Evolutionary conservation across 2,329 filamentous ascomycete genomes (phyloP), one percentile per base, ranked within the genome.

Genomic region (Fonsecaea erecta): DNA sequence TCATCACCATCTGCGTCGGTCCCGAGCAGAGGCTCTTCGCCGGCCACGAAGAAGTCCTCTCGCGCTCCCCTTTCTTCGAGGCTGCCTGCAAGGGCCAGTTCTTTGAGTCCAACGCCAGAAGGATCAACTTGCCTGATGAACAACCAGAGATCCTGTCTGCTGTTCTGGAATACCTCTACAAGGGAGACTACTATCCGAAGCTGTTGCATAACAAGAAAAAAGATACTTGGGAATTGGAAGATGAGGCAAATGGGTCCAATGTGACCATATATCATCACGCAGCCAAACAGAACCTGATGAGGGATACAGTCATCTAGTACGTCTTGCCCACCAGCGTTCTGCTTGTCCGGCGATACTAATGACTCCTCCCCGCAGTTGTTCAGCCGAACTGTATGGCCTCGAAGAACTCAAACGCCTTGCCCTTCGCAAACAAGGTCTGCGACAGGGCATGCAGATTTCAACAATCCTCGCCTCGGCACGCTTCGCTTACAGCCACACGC

Each of bases 121-220:
- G 89, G 61, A 90, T 97, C 75, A 85, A 89, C 58, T 86, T 97
- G 1, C 90, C 92, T 1, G 88, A 94, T 66, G 93, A 97, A 77
- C 89, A 93, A 72, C 92, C 93, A 21, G 92, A 96, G 76, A 89
- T 96, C 73, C 93, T 97, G 78, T 96, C 92, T 7, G 93, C 90
- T 5, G 85, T 97, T 11, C 87, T 97, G 63, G 93, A 97, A 76
- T 97, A 90, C 72, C 87, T 97, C 63, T 96, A 96, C 85, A 96
- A 96, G 79, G 93, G 93, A 69, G 93, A 97, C 78, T 97, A 97
- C 80, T 93, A 89, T 72, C 93, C 93, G 2, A 89, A 90, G 18
- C 84, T 96, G 26, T 80, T 92, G 63, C 92, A 92, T 79, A 92
- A 94, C 80, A 92, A 93, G 81, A 88, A 89, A 69, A 86, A 86